A percentile compares a stretch with the other conserved stretches of the same genome.
These are phyloP conservation scores for Russula compacta DNA, from an alignment of 768 basidiomycete species.

Conservation along the genomic window DNA sequence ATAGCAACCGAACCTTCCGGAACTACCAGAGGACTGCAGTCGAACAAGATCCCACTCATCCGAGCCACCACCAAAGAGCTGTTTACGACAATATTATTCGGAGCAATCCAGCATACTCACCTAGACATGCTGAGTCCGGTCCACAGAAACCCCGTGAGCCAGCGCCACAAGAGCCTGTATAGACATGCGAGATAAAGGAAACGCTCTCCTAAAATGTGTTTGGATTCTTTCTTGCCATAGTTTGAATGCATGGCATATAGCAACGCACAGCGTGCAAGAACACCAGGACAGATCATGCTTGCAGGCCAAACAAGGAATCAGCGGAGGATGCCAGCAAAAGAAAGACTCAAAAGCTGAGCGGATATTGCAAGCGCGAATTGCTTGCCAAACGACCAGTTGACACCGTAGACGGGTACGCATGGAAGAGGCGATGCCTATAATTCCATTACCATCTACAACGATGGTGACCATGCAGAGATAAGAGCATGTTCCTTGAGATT, in stretches of 20 bases:
- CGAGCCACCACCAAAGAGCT: slow-evolving; percentile 67
- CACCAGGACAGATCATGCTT: slow-evolving; percentile 85
- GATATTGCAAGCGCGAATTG: slow-evolving; percentile 54
- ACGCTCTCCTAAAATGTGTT: slow-evolving; percentile 67
- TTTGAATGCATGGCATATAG: slow-evolving; percentile 83
- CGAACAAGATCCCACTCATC: slow-evolving; percentile 80
- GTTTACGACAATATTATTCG: slow-evolving; percentile 64
- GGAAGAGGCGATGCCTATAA: slow-evolving; percentile 57
- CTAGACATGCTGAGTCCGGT: slow-evolving; percentile 78
- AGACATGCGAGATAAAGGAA: slow-evolving; percentile 62
- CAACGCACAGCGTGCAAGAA: slow-evolving; percentile 72
- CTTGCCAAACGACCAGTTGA: slow-evolving; percentile 44
- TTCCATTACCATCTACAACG: slow-evolving; percentile 54
- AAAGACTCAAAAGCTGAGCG: slow-evolving; percentile 61
- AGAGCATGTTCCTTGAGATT: slow-evolving; percentile 86
- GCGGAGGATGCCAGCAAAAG: slow-evolving; percentile 62
- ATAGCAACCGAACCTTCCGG: slow-evolving; percentile 41
- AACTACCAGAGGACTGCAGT: too few relatives aligned
- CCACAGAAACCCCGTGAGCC: slow-evolving; percentile 78
- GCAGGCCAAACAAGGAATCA: slow-evolving; percentile 78
- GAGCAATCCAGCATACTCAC: slow-evolving; percentile 89
- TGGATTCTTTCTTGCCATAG: slow-evolving; percentile 53
- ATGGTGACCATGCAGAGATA: slow-evolving; percentile 74
- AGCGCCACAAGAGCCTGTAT: slow-evolving; percentile 63
- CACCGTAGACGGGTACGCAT: slow-evolving; percentile 62